Percentiles rank a stretch among this genome's conserved stretches.
Conservation (phyloP, 2,329 filamentous ascomycete species). For the Epichloe elymi region DNA sequence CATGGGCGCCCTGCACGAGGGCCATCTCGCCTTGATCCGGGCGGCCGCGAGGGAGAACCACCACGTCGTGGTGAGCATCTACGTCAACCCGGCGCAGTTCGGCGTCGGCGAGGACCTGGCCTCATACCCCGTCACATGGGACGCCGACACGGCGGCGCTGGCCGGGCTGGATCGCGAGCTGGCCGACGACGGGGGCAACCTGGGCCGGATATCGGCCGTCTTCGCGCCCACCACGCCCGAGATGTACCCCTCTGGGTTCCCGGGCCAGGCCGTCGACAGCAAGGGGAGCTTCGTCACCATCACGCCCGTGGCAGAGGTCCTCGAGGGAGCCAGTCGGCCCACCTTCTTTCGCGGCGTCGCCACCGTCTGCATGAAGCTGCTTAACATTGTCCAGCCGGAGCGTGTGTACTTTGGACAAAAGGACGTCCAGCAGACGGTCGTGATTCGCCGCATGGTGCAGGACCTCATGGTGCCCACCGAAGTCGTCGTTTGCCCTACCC, state of each 20-base stretch:
- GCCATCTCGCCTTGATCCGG: slow-evolving; percentile 76
- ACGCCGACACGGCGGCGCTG: slow-evolving; percentile 56
- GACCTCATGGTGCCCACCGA: slow-evolving; percentile 74
- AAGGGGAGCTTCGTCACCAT: slow-evolving; percentile 79
- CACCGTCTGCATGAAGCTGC: slow-evolving; percentile 80
- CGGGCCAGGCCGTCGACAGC: slow-evolving; percentile 56
- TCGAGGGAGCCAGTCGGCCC: slow-evolving; percentile 76
- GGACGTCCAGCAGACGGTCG: slow-evolving; percentile 89
- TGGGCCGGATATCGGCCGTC: slow-evolving; percentile 64
- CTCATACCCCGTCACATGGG: slow-evolving; percentile 86
- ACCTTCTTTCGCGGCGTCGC: slow-evolving; percentile 96
- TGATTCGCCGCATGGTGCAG: slow-evolving; percentile 73
- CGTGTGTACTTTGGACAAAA: slow-evolving; percentile 91
- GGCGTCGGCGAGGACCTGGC: slow-evolving; percentile 76
- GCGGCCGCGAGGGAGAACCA: slow-evolving; percentile 74
- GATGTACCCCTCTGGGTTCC: slow-evolving; percentile 81
- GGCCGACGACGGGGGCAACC: slow-evolving; percentile 41
- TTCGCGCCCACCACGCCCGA: slow-evolving; percentile 72
- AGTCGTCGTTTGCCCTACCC: slow-evolving; percentile 61
- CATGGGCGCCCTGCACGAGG: slow-evolving; percentile 93
- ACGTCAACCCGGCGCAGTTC: slow-evolving; percentile 95
- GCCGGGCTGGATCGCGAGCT: slow-evolving; percentile 58
- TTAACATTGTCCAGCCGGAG: slow-evolving; percentile 43
- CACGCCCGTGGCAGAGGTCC: slow-evolving; percentile 64
- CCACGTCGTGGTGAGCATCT: slow-evolving; percentile 81